A percentile compares a stretch with the other conserved stretches of the same genome.
phyloP scores from a whole-genome alignment of 345 rosid species.

The Boechera stricta region DNA sequence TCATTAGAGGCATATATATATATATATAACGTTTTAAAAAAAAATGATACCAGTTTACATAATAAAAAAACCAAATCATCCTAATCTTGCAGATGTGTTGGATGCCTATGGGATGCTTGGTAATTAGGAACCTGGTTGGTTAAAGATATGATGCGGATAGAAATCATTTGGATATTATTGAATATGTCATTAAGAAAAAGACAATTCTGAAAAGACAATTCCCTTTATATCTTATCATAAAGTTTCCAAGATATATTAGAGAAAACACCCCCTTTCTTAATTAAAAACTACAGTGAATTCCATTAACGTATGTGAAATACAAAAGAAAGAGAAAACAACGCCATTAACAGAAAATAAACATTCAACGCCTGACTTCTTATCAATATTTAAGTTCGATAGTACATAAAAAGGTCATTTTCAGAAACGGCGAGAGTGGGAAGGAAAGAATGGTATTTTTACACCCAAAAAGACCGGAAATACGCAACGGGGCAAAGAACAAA shows the following conservation, averaged over 20 bases:
- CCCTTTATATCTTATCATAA: constrained; percentile 4
- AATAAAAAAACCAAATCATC: background rate
- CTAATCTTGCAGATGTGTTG: constrained; percentile 24
- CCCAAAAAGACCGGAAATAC: constrained; percentile 59
- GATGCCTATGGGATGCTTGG: constrained; percentile 23
- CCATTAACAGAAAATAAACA: too few relatives aligned
- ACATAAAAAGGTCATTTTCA: constrained; percentile 23
- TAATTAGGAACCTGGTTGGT: constrained; percentile 32
- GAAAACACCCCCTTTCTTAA: background rate
- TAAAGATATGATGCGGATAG: constrained; percentile 32
- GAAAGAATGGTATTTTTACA: constrained; percentile 59
- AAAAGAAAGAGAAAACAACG: too few relatives aligned
- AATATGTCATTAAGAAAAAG: constrained; percentile 30
- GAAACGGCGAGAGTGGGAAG: constrained; percentile 48
- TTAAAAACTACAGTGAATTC: too few relatives aligned
- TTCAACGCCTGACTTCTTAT: constrained; percentile 1
- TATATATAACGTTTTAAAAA: background rate
- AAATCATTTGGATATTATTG: constrained; percentile 35
- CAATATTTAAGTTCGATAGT: constrained; percentile 4
- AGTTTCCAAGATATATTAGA: background rate
- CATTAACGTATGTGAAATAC: too few relatives aligned
- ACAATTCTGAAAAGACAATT: constrained; percentile 27
- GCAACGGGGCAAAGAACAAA: constrained; percentile 61
- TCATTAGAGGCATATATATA: too few relatives aligned
- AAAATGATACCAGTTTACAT: background rate